phyloP scores from a whole-genome alignment of 2,329 filamentous ascomycete species.

The Aphanocladium album region DNA sequence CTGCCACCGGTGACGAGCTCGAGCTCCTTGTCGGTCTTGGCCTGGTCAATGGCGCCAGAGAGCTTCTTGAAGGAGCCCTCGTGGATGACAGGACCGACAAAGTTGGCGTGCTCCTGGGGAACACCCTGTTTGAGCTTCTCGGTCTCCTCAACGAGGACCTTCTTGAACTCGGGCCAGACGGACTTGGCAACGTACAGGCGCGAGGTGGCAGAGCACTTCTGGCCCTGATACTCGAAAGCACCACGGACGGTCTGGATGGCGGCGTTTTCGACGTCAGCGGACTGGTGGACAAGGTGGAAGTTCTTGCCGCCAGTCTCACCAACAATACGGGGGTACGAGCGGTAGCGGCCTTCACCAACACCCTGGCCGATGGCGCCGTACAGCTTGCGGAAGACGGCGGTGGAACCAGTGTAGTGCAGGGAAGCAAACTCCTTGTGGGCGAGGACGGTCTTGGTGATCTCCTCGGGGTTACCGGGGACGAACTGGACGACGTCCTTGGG shows the following conservation, averaged over 20 bases:
- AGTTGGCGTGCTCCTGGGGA: slow-evolving; percentile 66
- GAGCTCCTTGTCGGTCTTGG: slow-evolving; percentile 69
- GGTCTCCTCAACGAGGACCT: slow-evolving; percentile 62
- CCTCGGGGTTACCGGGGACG: slow-evolving; percentile 79
- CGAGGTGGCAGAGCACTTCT: slow-evolving; percentile 85
- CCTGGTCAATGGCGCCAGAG: slow-evolving; percentile 67
- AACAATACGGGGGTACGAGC: slow-evolving; percentile 80
- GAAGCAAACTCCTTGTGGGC: slow-evolving; percentile 76
- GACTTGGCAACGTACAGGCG: slow-evolving; percentile 74
- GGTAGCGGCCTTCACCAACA: slow-evolving; percentile 76
- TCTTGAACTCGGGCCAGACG: slow-evolving; percentile 66
- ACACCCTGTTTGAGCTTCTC: slow-evolving; percentile 65
- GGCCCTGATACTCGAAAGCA: slow-evolving; percentile 86
- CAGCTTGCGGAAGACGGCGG: slow-evolving; percentile 80
- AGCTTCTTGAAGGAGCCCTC: slow-evolving; percentile 77
- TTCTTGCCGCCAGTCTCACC: slow-evolving; percentile 93
- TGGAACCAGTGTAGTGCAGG: slow-evolving; percentile 94
- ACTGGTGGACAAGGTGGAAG: slow-evolving; percentile 77
- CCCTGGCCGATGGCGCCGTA: slow-evolving; percentile 82
- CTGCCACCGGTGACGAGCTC: slow-evolving; percentile 70
- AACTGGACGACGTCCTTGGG: slow-evolving; percentile 91
- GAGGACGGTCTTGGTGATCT: slow-evolving; percentile 74
- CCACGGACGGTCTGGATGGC: slow-evolving; percentile 78
- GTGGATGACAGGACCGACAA: slow-evolving; percentile 86
- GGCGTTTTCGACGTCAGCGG: slow-evolving; percentile 73